Evolutionary conservation across 305 asterid species (phyloP).

Genomic region (Monarda citriodora): DNA sequence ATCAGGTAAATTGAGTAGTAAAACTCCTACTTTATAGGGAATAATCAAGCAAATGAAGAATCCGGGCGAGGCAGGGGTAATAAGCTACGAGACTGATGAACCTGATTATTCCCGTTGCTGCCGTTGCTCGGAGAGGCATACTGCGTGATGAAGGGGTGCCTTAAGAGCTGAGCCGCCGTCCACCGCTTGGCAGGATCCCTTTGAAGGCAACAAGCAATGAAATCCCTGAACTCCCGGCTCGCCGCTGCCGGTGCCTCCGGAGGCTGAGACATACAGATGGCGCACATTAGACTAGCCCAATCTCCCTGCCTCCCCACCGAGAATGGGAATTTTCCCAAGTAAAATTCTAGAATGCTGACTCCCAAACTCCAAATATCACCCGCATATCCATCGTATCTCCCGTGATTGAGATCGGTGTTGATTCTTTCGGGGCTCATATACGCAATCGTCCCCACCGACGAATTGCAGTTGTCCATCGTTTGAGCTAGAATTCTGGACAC

Average conservation of each 20-base stretch:
- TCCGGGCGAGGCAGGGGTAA: constrained; percentile 72
- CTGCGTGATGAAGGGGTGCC: constrained; percentile 77
- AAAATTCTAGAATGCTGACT: constrained; percentile 86
- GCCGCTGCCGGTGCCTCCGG: constrained; percentile 80
- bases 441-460: constrained; percentile 94
- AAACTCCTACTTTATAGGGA: constrained; percentile 7
- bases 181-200: constrained; percentile 82
- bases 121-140: constrained; percentile 28
- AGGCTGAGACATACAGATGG: constrained; percentile 93
- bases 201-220: constrained; percentile 79
- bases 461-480: constrained; percentile 89
- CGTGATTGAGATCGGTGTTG: constrained; percentile 90
- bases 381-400: constrained; percentile 85
- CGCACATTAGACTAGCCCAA: constrained; percentile 95
- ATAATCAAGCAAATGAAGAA: constrained; percentile 55
- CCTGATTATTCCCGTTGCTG: constrained; percentile 31
- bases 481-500: constrained; percentile 71
- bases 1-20: constrained; percentile 14
- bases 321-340: constrained; percentile 84
- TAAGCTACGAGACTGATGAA: constrained; percentile 32
- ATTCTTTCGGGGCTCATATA: constrained; percentile 98
- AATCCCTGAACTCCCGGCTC: constrained; percentile 72
- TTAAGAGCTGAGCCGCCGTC: constrained; percentile 65
- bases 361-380: constrained; percentile 99
- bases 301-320: constrained; percentile 78